phyloP scores from a whole-genome alignment of 139 green algal genomes.

The Yamagishiella unicocca region DNA sequence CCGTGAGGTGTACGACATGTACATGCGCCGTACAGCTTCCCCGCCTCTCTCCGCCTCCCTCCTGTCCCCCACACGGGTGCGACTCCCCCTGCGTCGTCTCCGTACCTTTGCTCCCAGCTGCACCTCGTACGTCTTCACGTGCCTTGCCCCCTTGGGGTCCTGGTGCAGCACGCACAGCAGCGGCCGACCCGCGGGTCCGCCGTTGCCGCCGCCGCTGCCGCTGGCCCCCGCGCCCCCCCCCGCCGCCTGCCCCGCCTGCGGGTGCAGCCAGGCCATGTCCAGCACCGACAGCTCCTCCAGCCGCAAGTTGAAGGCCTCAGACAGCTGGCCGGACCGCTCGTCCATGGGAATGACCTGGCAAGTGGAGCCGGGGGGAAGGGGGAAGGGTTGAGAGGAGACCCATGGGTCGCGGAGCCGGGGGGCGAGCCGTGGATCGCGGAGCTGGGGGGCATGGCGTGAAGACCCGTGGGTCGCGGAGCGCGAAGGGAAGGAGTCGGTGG shows the following conservation, averaged over 20 bases:
- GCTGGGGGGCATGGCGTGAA: background rate
- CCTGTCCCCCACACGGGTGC: too few relatives aligned
- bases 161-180: conserved; percentile 94
- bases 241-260: conserved; percentile 2
- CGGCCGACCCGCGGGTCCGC: conserved; percentile 45
- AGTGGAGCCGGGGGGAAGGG: background rate
- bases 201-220: background rate
- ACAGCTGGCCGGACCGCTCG: conserved; percentile 62
- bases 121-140: conserved; percentile 83
- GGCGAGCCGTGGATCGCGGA: background rate
- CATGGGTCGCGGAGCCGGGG: background rate
- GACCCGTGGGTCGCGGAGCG: too few relatives aligned
- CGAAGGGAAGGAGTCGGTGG: too few relatives aligned
- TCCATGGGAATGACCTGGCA: conserved; percentile 84
- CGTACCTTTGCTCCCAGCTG: conserved; percentile 20
- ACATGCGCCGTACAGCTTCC: background rate
- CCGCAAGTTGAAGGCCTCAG: conserved; percentile 91
- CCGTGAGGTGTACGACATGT: too few relatives aligned
- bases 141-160: conserved; percentile 89
- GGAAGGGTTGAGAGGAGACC: background rate
- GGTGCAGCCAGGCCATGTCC: conserved; percentile 47
- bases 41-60: background rate
- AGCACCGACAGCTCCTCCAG: conserved; percentile 83
- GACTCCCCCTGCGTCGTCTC: background rate
- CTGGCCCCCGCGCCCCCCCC: background rate